Percentiles rank a stretch among this genome's conserved stretches.
Evolutionary conservation across 169 alveolate genomes (phyloP).

Genomic region (Sarcocystis neurona): DNA sequence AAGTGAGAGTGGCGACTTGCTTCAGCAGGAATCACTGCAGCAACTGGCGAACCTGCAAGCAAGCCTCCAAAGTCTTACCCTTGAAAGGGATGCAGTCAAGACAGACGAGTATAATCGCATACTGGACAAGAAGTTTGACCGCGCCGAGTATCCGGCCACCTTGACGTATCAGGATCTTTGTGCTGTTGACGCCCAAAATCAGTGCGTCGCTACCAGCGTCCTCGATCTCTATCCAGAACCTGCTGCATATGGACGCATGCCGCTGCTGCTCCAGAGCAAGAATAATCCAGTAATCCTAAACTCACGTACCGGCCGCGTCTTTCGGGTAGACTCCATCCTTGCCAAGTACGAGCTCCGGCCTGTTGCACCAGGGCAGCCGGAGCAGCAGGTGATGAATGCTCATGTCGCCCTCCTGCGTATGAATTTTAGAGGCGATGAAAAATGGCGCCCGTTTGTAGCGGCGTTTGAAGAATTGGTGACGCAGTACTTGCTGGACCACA

Average conservation of each 20-base stretch:
- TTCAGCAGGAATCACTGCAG: neutral
- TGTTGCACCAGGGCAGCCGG: neutral
- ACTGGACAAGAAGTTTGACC: neutral
- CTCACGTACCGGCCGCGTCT: neutral
- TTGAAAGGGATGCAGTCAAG: slow-evolving; percentile 2
- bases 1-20: neutral
- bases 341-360: neutral
- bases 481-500: neutral
- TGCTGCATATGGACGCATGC: slow-evolving; percentile 21
- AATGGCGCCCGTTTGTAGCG: slow-evolving; percentile 11
- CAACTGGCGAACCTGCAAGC: neutral
- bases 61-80: slow-evolving; percentile 18
- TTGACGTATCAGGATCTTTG: slow-evolving; percentile 68
- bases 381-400: neutral
- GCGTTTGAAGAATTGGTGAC: slow-evolving; percentile 20
- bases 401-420: slow-evolving; percentile 17
- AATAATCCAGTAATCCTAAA: slow-evolving; percentile 21
- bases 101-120: slow-evolving; percentile 36
- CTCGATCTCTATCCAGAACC: slow-evolving; percentile 59
- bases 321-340: slow-evolving; percentile 9
- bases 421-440: slow-evolving; percentile 13
- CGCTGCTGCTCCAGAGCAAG: neutral
- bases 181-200: slow-evolving; percentile 61
- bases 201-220: slow-evolving; percentile 67
- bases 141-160: neutral